Evolutionary conservation across 495 filamentous ascomycete genomes (phyloP).

Genomic region (Lophiostoma macrostomum): DNA sequence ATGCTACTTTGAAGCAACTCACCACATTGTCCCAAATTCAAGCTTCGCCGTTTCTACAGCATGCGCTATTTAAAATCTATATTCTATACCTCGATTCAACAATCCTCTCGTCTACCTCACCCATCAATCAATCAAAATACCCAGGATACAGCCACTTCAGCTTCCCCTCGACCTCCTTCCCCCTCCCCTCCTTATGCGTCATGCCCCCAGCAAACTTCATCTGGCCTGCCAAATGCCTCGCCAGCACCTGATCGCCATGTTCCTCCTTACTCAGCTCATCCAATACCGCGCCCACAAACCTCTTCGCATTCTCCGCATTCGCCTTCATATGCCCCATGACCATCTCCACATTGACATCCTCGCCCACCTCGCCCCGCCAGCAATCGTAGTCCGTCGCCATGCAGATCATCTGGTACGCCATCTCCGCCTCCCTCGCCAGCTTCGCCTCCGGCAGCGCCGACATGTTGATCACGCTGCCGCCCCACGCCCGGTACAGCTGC

Average conservation of each 20-base stretch:
- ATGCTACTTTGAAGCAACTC: too few relatives aligned
- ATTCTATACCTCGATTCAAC: background rate
- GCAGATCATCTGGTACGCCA: slow-evolving; percentile 96
- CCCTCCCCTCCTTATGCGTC: slow-evolving; percentile 41
- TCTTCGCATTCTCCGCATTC: slow-evolving; percentile 81
- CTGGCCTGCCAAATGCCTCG: slow-evolving; percentile 67
- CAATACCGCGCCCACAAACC: slow-evolving; percentile 80
- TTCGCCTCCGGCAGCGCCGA: slow-evolving; percentile 93
- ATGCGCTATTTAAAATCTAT: slow-evolving; percentile 4
- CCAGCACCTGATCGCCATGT: slow-evolving; percentile 69
- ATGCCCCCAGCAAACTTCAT: slow-evolving; percentile 55
- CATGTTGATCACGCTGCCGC: slow-evolving; percentile 95
- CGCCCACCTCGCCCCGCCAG: slow-evolving; percentile 64
- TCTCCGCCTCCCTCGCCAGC: slow-evolving; percentile 91
- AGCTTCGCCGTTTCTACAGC: too few relatives aligned
- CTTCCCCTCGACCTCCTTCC: slow-evolving; percentile 46
- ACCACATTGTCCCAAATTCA: too few relatives aligned
- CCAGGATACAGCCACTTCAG: slow-evolving; percentile 77
- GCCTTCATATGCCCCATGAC: slow-evolving; percentile 95
- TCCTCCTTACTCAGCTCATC: slow-evolving; percentile 77
- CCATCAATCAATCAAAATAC: slow-evolving; percentile 41
- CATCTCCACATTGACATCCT: slow-evolving; percentile 86
- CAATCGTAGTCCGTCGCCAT: slow-evolving; percentile 99
- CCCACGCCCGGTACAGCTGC: slow-evolving; percentile 88
- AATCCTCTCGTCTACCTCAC: background rate